Evolutionary conservation across 2,329 filamentous ascomycete genomes (phyloP).

Genomic region (Hypocreales sp.): DNA sequence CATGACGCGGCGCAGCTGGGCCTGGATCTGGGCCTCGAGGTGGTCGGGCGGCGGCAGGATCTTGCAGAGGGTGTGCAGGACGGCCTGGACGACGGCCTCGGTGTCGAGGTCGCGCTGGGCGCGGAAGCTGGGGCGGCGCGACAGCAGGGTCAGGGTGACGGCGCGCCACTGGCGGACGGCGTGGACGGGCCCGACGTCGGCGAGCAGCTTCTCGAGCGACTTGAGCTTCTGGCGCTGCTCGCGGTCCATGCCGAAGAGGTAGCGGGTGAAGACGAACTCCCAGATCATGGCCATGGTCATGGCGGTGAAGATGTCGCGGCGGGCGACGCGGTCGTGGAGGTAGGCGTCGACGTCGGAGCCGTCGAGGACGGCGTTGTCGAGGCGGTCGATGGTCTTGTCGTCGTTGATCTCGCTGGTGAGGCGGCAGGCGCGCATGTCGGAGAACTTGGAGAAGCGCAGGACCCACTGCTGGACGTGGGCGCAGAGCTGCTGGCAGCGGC

Average conservation of each 20-base stretch:
- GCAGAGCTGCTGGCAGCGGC: constrained; percentile 85
- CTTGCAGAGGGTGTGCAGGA: constrained; percentile 68
- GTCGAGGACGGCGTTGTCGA: constrained; percentile 89
- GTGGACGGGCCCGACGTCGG: constrained; percentile 70
- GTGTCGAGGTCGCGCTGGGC: constrained; percentile 78
- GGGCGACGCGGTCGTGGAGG: constrained; percentile 71
- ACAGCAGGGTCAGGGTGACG: constrained; percentile 79
- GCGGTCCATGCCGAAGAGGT: constrained; percentile 95
- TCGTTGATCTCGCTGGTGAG: constrained; percentile 72
- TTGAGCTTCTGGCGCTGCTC: constrained; percentile 98
- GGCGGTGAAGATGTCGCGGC: constrained; percentile 94
- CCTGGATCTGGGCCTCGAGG: constrained; percentile 64
- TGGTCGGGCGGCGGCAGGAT: constrained; percentile 78
- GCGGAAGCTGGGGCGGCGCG: constrained; percentile 64
- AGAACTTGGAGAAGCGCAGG: constrained; percentile 93
- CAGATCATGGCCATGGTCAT: constrained; percentile 99
- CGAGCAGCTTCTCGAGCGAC: constrained; percentile 78
- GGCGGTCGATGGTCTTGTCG: constrained; percentile 82
- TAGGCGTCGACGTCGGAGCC: constrained; percentile 85
- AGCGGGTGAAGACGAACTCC: constrained; percentile 96
- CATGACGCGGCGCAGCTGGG: constrained; percentile 77
- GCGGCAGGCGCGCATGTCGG: constrained; percentile 77
- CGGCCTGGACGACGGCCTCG: constrained; percentile 77
- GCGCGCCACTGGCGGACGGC: constrained; percentile 98
- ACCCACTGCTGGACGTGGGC: constrained; percentile 97